Evolutionary conservation across 2,329 filamentous ascomycete species (phyloP), one percentile per base, ranked within the genome.

Genomic region (Sporothrix pseudoabietina): DNA sequence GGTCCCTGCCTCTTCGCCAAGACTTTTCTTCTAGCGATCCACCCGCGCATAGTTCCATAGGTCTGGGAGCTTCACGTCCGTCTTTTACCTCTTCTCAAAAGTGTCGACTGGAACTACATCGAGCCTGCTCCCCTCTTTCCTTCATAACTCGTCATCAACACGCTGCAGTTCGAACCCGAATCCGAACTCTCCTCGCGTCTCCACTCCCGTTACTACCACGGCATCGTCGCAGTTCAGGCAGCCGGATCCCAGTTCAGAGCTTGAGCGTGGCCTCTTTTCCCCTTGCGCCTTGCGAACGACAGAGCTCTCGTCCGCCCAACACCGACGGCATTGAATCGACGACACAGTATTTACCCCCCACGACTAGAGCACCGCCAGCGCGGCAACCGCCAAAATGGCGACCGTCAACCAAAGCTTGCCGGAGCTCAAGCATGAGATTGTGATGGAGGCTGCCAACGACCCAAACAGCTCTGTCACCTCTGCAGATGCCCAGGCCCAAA

Each of bases 341-440:
- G 41, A 47, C 57, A 41, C 72, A 44, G 47, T 39, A 54, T 47
- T 10, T 32, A 0, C 14, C 14, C n/a, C 5, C 6, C n/a, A 47
- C n/a, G 39, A 41, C 41, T 44, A 44, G 63, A 32, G 54, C n/a
- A 41, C 32, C 55, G 41, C 63, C 61, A 57, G n/a, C 61, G 44
- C 41, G n/a, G 26, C 22, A 16, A 71, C 55, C 14, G 70, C 26
- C 59, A 78, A 54, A 44, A 82, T 82, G 81, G 79, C 79, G 61
- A 79, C 80, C 4, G 72, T 73, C 57, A 22, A 71, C 10, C 76
- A 76, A 59, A 76, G 72, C 55, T 79, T 77, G 49, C 80, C 74
- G 74, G 94, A 97, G 87, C 87, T 93, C 82, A 97, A 94, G 88
- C 87, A 91, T 81, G 90, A 97, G 82, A 93, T 91, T 76, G 91